Base-by-base conservation (phyloP, 371 early-diverging fungal genomes). In the Choanephora cucurbitarum region DNA sequence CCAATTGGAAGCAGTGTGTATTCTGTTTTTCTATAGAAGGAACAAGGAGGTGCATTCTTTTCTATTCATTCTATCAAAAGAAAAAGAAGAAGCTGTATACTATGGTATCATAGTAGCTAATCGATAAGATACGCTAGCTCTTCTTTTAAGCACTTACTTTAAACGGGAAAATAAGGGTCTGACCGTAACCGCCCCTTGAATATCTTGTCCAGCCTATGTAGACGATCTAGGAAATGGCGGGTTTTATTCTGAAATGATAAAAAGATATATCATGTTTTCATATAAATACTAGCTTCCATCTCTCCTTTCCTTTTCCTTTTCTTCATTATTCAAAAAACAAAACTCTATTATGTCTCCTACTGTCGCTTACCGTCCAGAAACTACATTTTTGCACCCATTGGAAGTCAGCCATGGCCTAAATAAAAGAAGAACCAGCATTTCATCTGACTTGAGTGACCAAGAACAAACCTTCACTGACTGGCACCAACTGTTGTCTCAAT, bases 151-250 rank as follows among this genome's bases (percentile, higher is more conserved):
- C 10, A 34, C 34, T 32, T n/a, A 8, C n/a, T 48, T 40, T 24
- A 41, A 47, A 31, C 55, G 55, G 55, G 55, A 55, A 55, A 55
- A 41, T 47, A 55, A 55, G 55, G 55, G 55, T 55, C 55, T 55
- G 55, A 22, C 55, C 17, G 47, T 55, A 45, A 45, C 55, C 55
- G 48, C 48, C 55, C 55, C 55, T 55, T 40, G 47, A 39, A 55
- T 55, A 46, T 39, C 21, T 48, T 32, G 31, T 18, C 42, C 44
- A 28, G 28, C 28, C n/a, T 28, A 28, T 5, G 28, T 28, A 28
- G 28, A 7, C 28, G 28, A 28, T 28, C 28, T 28, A 28, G 28
- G 28, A 28, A 28, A 28, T 28, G 7, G 28, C 28, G 28, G 28
- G 28, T 28, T 28, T 28, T 28, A 28, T 28, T 28, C 28, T 28